Evolutionary conservation across 2,329 filamentous ascomycete genomes (phyloP).

Genomic region (Ophiocordyceps camponoti-saundersi): DNA sequence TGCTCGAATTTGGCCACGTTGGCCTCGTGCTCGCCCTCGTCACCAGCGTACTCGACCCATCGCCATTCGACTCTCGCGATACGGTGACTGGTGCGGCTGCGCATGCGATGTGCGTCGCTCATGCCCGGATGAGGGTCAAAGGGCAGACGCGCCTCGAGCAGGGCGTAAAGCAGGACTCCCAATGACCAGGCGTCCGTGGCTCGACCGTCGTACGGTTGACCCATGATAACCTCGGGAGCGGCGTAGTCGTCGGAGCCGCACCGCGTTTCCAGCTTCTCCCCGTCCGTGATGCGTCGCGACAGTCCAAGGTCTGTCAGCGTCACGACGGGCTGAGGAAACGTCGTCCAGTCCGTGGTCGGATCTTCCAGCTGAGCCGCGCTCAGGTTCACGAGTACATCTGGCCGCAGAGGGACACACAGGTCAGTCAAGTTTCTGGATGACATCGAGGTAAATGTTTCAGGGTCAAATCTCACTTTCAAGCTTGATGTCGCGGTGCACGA

Average conservation of each 20-base stretch:
- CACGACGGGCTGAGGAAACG: conserved; percentile 65
- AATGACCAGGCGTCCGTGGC: conserved; percentile 90
- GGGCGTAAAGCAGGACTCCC: conserved; percentile 80
- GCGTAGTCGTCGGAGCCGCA: conserved; percentile 97
- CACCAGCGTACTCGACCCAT: conserved; percentile 74
- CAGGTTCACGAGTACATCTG: conserved; percentile 85
- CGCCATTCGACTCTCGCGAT: conserved; percentile 93
- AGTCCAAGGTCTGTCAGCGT: conserved; percentile 87
- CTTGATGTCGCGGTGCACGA: conserved; percentile 96
- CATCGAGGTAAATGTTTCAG: too few species aligned
- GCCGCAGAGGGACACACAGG: conserved; percentile 1
- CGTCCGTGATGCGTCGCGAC: conserved; percentile 68
- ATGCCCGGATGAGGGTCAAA: conserved; percentile 81
- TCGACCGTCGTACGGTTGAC: conserved; percentile 83
- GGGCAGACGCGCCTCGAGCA: conserved; percentile 82
- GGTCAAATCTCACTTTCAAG: conserved; percentile 56
- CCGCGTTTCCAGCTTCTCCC: conserved; percentile 78
- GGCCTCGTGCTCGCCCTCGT: conserved; percentile 73
- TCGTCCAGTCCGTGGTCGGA: conserved; percentile 47
- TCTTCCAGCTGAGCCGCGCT: conserved; percentile 49
- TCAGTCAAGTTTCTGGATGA: not conserved
- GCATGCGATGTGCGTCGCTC: conserved; percentile 57
- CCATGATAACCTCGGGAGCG: conserved; percentile 89
- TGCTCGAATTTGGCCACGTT: conserved; percentile 42
- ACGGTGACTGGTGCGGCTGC: conserved; percentile 75